phyloP scores from a whole-genome alignment of 1,284 basidiomycete genomes.

The Papiliotrema laurentii region DNA sequence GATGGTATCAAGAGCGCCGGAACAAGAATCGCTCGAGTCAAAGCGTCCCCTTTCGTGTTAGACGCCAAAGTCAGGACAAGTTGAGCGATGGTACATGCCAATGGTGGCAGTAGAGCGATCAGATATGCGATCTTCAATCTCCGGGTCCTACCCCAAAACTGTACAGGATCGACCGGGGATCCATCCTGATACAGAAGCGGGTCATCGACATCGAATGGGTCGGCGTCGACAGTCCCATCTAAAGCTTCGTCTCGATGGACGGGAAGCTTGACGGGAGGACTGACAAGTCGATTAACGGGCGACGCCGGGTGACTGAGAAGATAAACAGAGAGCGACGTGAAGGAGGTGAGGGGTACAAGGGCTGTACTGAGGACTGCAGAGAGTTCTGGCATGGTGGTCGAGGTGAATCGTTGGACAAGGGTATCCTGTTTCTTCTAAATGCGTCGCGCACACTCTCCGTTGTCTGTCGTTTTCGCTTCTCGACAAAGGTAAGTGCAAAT shows the following conservation, averaged over 20 bases:
- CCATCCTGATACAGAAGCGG: constrained; percentile 70
- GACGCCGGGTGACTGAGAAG: constrained; percentile 32
- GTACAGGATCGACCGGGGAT: constrained; percentile 63
- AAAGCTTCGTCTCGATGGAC: constrained; percentile 27
- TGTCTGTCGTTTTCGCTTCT: no score
- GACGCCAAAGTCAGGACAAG: constrained; percentile 31
- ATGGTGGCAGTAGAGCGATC: constrained; percentile 30
- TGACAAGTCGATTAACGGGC: constrained; percentile 17
- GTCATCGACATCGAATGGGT: constrained; percentile 72
- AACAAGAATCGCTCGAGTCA: constrained; percentile 12
- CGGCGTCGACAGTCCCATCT: constrained; percentile 43
- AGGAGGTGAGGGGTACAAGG: constrained; percentile 31
- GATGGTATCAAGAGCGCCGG: constrained; percentile 56
- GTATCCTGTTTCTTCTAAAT: no score
- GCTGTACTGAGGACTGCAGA: constrained; percentile 26
- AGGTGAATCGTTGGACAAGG: no score
- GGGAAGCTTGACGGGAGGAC: constrained; percentile 27
- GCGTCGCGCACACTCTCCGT: no score
- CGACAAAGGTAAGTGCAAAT: no score
- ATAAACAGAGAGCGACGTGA: constrained; percentile 36
- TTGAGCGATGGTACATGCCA: constrained; percentile 26
- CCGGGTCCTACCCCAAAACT: constrained; percentile 56
- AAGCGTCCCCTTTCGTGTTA: constrained; percentile 7
- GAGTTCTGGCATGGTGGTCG: constrained; percentile 14
- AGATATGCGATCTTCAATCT: constrained; percentile 28